These are phyloP conservation scores for Helminthosporium solani DNA, from an alignment of 2,329 filamentous ascomycete genomes.

Conservation along the genomic window DNA sequence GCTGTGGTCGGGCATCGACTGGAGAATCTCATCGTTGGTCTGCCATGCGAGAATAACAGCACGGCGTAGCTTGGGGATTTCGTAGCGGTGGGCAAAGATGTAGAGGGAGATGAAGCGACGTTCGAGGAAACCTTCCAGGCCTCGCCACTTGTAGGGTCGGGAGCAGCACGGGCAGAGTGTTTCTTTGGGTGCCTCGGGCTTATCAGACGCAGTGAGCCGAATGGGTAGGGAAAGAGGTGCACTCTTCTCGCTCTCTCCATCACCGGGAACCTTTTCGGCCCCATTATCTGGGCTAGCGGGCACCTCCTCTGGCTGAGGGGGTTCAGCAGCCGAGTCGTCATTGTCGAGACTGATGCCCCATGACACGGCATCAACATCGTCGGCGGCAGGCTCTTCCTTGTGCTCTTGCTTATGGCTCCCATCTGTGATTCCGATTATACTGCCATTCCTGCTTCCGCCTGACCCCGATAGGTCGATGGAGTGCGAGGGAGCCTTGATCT, in stretches of 20 bases:
- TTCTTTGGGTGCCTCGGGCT: conserved; percentile 37
- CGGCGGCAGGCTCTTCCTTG: conserved; percentile 18
- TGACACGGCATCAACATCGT: conserved; percentile 37
- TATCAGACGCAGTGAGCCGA: conserved; percentile 32
- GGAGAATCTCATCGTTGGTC: conserved; percentile 38
- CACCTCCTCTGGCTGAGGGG: conserved; percentile 9
- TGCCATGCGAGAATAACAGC: conserved; percentile 38
- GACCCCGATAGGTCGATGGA: conserved; percentile 17
- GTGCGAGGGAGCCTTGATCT: conserved; percentile 31
- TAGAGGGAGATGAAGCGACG: conserved; percentile 40
- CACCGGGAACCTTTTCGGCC: conserved; percentile 35
- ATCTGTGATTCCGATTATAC: conserved; percentile 13
- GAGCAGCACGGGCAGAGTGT: conserved; percentile 39
- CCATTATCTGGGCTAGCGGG: conserved; percentile 11
- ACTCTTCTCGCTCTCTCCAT: conserved; percentile 28
- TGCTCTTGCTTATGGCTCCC: conserved; percentile 11
- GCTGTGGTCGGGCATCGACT: conserved; percentile 41
- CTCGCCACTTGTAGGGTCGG: conserved; percentile 39
- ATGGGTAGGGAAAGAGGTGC: conserved; percentile 15
- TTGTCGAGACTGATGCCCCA: conserved; percentile 39
- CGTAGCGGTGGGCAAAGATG: conserved; percentile 35
- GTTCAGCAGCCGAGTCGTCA: conserved; percentile 26
- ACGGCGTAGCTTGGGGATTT: conserved; percentile 34
- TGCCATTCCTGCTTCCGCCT: conserved; percentile 2
- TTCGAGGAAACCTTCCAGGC: conserved; percentile 40